A percentile compares a stretch with the other conserved stretches of the same genome.
These are phyloP conservation scores for Cryptosporidium tyzzeri DNA, from an alignment of 169 alveolate genomes.

Conservation along the genomic window DNA sequence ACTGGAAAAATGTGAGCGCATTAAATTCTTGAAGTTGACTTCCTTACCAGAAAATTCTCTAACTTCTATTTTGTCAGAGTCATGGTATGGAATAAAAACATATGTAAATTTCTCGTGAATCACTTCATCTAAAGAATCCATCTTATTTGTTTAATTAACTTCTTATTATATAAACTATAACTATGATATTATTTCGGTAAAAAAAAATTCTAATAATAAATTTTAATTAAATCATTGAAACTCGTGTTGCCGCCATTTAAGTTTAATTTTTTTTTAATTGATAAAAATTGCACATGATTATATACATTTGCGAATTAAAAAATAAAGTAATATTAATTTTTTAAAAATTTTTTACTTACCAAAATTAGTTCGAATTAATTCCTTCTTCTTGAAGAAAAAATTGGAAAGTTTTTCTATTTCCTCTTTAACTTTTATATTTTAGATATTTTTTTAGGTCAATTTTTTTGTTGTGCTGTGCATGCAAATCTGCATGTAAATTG, in stretches of 20 bases:
- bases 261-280: background rate
- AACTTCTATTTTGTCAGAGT: slow-evolving; percentile 80
- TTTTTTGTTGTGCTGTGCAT: no score
- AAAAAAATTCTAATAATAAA: background rate
- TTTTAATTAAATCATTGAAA: background rate
- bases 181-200: background rate
- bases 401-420: no score
- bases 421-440: no score
- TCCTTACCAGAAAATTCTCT: slow-evolving; percentile 82
- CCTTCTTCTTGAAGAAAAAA: no score
- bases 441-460: no score
- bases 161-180: background rate
- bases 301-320: background rate
- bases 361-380: background rate
- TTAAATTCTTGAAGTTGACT: slow-evolving; percentile 75
- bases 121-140: slow-evolving; percentile 76
- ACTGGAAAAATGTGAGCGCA: slow-evolving; percentile 80
- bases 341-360: background rate
- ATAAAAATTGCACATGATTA: no score
- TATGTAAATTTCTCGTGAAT: slow-evolving; percentile 81
- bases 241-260: background rate
- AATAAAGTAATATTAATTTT: no score
- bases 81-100: slow-evolving; percentile 82
- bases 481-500: no score
- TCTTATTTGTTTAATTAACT: background rate